Evolutionary conservation across 768 basidiomycete genomes (phyloP), one percentile per base, ranked within the genome.

Genomic region (Suillus hirtellus): DNA sequence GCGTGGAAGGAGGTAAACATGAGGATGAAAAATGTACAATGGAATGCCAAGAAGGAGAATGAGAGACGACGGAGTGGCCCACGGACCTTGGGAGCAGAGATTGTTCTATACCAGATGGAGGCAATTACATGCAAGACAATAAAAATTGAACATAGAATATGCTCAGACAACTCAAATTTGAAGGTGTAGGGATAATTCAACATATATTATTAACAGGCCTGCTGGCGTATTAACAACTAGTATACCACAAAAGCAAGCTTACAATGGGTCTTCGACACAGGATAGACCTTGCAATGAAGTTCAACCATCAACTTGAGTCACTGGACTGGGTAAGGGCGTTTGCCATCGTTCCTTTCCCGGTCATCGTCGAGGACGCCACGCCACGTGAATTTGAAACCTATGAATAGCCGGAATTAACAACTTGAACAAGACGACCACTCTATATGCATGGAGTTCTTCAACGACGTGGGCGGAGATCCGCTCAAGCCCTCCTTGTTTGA

Each of bases 401-500:
- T 52, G 21, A 24, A 49, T 27, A 50, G 15, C 27, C 49, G 49
- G 49, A 50, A 17, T 27, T 24, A 50, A 27, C 49, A 49, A 49
- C 21, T 49, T 49, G 47, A 49, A 49, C 47, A 49, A 24, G 21
- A 47, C 46, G 21, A 31, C 10, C 38, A 58, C 17, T n/a, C 27
- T 62, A 53, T 15, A 61, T n/a, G 27, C 34, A 93, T 93, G 92
- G 89, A 93, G 72, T 93, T 93, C 80, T 90, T 90, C 77, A 89
- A 89, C 68, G 88, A 90, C 68, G 78, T 86, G 8, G 90, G 90
- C 37, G 81, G 83, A 10, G 89, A 93, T 70, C 83, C 89, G 27
- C 76, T 87, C 54, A 90, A 90, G 66, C 92, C 92, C 2, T 91
- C 92, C 12, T 76, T 97, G 15, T 98, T 96, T 70, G 96, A 98